These are phyloP conservation scores for Zoysia japonica DNA, from an alignment of 176 grass and related monocot species.

Conservation along the genomic window DNA sequence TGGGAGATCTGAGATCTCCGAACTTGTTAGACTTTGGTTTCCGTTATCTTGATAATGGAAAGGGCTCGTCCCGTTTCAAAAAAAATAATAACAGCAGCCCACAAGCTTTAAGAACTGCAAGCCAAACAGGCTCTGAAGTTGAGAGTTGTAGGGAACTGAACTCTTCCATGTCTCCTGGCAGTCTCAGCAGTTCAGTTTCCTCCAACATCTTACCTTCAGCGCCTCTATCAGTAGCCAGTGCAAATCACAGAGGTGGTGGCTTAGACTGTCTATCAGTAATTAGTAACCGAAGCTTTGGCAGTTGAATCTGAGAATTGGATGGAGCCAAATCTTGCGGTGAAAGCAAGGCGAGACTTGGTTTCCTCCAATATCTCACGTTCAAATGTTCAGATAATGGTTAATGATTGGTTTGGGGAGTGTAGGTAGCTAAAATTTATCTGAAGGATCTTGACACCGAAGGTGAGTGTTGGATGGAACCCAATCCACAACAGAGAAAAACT, in stretches of 20 bases:
- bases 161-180: conserved; percentile 18
- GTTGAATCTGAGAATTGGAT: conserved; percentile 49
- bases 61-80: no score
- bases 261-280: background rate
- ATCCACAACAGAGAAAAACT: no score
- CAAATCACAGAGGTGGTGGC: background rate
- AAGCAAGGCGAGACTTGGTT: conserved; percentile 39
- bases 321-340: conserved; percentile 30
- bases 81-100: background rate
- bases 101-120: background rate
- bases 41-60: no score
- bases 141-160: conserved; percentile 60
- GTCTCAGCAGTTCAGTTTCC: conserved; percentile 44
- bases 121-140: conserved; percentile 34
- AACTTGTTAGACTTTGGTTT: no score
- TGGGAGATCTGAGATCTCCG: no score
- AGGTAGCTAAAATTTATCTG: background rate
- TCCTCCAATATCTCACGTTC: conserved; percentile 58
- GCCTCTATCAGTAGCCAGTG: conserved; percentile 19
- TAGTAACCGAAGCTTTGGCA: conserved; percentile 14
- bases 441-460: no score
- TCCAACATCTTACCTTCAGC: conserved; percentile 50
- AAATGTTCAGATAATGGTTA: conserved; percentile 1
- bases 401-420: background rate
- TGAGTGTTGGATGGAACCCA: no score